phyloP scores from a whole-genome alignment of 1,284 basidiomycete species.

The Vanrija humicola region DNA sequence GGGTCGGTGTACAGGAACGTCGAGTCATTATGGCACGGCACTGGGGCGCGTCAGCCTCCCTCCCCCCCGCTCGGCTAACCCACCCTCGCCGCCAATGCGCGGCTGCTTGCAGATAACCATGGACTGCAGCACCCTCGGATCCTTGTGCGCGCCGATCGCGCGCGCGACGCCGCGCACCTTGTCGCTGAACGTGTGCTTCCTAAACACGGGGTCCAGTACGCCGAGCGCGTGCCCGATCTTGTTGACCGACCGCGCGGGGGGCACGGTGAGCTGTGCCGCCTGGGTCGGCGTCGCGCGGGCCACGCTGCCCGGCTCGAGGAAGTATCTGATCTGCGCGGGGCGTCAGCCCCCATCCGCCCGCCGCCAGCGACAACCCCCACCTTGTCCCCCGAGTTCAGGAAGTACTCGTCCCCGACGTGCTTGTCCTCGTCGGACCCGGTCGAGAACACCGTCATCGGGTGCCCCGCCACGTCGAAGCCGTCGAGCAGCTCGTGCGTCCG shows the following conservation, averaged over 20 bases:
- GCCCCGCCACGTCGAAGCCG: constrained; percentile 68
- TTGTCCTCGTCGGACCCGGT: constrained; percentile 66
- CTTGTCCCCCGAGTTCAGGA: constrained; percentile 85
- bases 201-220: constrained; percentile 75
- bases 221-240: constrained; percentile 64
- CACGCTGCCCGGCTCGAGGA: constrained; percentile 44
- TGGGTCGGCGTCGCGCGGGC: constrained; percentile 20
- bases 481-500: constrained; percentile 70
- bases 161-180: constrained; percentile 63
- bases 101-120: constrained; percentile 94
- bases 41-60: constrained; percentile 49
- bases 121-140: constrained; percentile 84
- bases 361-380: too few relatives aligned
- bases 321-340: constrained; percentile 37
- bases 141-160: constrained; percentile 71
- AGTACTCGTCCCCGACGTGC: constrained; percentile 74
- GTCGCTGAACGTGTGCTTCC: constrained; percentile 69
- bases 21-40: constrained; percentile 55
- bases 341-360: too few relatives aligned
- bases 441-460: constrained; percentile 88
- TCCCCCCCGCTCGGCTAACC: constrained; percentile 11
- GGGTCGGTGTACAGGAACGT: constrained; percentile 77
- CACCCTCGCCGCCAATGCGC: constrained; percentile 81
- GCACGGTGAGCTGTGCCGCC: constrained; percentile 60
- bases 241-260: constrained; percentile 62